phyloP scores from a whole-genome alignment of 805 yeast genomes.

The Monosporozyma aquatica region DNA sequence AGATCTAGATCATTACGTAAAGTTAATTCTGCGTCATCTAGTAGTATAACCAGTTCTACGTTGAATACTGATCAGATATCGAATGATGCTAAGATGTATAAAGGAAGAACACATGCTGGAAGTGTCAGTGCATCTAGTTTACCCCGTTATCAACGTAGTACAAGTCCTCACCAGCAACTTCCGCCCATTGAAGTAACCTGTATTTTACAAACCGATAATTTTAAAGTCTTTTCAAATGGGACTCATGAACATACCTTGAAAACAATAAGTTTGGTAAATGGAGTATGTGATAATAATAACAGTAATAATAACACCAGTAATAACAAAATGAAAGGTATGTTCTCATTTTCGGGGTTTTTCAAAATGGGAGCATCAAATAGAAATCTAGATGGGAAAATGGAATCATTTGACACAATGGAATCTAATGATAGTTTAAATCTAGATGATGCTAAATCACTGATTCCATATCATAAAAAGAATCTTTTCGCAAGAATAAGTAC shows the following conservation, averaged over 20 bases:
- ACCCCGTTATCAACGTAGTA: constrained; percentile 6
- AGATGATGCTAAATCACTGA: constrained; percentile 11
- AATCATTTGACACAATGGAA: constrained; percentile 3
- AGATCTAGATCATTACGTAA: constrained; percentile 8
- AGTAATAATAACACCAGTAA: no score
- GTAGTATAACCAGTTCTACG: neutral
- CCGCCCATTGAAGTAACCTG: constrained; percentile 10
- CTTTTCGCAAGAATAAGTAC: constrained; percentile 1
- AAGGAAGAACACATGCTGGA: constrained; percentile 18
- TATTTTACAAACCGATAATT: constrained; percentile 19
- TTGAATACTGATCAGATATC: neutral
- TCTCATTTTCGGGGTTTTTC: constrained; percentile 20
- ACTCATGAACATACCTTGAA: constrained; percentile 25
- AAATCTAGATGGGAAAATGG: neutral
- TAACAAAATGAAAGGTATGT: constrained; percentile 5
- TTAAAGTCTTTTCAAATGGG: constrained; percentile 24
- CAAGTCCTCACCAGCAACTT: neutral
- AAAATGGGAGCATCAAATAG: constrained; percentile 14
- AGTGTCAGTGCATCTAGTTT: constrained; percentile 19
- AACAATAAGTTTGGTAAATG: constrained; percentile 14
- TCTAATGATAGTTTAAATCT: constrained; percentile 4
- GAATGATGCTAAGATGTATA: constrained; percentile 1
- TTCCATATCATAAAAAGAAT: constrained; percentile 8
- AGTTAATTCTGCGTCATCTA: constrained; percentile 7
- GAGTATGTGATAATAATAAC: constrained; percentile 2